Percentiles rank a stretch among this genome's conserved stretches.
Conservation (phyloP, 176 grass and related monocot species). For the Themeda triandra region DNA sequence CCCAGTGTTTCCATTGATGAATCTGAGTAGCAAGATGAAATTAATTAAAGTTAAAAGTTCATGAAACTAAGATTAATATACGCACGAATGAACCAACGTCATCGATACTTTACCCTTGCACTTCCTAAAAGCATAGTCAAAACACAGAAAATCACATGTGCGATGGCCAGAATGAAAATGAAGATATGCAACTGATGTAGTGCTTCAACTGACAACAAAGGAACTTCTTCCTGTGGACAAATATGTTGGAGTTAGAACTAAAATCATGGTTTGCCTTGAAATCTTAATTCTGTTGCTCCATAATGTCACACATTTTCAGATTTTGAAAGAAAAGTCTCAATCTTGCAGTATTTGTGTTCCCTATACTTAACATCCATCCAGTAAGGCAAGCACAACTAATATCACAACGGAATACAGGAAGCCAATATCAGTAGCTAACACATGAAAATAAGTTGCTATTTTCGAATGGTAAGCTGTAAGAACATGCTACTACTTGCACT, state of each 20-base stretch:
- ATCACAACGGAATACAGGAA: neutral
- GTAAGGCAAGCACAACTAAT: neutral
- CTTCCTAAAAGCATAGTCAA: conserved; percentile 84
- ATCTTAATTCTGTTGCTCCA: neutral
- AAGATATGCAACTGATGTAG: conserved; percentile 90
- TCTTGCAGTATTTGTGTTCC: neutral
- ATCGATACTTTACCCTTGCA: conserved; percentile 40
- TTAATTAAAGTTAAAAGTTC: neutral
- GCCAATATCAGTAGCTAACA: neutral
- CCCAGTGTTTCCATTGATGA: conserved; percentile 87
- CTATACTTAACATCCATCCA: neutral
- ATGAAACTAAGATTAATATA: neutral
- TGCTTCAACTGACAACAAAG: conserved; percentile 80
- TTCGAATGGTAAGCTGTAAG: neutral
- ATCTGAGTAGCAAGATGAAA: conserved; percentile 44
- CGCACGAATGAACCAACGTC: neutral
- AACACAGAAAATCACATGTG: conserved; percentile 77
- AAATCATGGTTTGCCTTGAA: neutral
- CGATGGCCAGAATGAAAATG: conserved; percentile 86
- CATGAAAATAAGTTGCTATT: neutral
- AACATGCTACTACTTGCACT: neutral
- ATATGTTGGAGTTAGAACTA: conserved; percentile 7
- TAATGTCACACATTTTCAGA: neutral
- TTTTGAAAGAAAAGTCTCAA: neutral
- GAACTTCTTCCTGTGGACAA: conserved; percentile 55